These are phyloP conservation scores for Fimicolochytrium jonesii DNA, from an alignment of 192 early-diverging fungal species.

Conservation along the genomic window DNA sequence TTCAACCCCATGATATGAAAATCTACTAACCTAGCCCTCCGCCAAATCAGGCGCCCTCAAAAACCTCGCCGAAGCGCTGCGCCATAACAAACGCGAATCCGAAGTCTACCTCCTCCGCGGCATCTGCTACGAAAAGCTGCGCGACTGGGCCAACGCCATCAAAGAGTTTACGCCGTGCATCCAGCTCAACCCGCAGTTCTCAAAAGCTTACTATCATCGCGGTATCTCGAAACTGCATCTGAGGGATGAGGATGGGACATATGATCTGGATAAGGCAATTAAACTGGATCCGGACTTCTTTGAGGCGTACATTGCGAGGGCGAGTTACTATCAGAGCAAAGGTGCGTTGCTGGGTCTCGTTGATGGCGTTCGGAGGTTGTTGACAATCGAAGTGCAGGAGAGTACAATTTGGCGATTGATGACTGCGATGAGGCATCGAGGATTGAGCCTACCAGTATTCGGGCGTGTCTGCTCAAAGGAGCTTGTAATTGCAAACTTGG, in stretches of 20 bases:
- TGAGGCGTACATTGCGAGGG: constrained; percentile 49
- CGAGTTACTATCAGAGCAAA: constrained; percentile 42
- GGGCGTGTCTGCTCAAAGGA: constrained; percentile 43
- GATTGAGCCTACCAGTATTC: constrained; percentile 53
- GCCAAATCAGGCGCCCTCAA: constrained; percentile 37
- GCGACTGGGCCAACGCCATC: constrained; percentile 38
- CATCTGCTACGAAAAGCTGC: constrained; percentile 48
- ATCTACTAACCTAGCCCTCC: not conserved
- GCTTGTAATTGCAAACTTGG: constrained; percentile 45
- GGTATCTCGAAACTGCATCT: constrained; percentile 46
- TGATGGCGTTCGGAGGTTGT: not conserved
- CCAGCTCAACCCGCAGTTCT: constrained; percentile 31
- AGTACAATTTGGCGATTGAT: constrained; percentile 20
- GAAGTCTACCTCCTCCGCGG: constrained; percentile 53
- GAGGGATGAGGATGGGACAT: constrained; percentile 30
- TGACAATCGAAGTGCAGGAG: not conserved
- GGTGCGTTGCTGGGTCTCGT: constrained; percentile 10
- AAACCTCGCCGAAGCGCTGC: constrained; percentile 37
- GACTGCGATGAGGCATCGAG: constrained; percentile 48
- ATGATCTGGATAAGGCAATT: constrained; percentile 40
- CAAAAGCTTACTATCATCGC: constrained; percentile 54
- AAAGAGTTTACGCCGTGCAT: constrained; percentile 44
- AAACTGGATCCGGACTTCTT: constrained; percentile 46
- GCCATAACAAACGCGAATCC: constrained; percentile 42
- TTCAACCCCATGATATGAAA: not conserved